phyloP scores from a whole-genome alignment of 163 green algal genomes.

The Scenedesmus sp. region DNA sequence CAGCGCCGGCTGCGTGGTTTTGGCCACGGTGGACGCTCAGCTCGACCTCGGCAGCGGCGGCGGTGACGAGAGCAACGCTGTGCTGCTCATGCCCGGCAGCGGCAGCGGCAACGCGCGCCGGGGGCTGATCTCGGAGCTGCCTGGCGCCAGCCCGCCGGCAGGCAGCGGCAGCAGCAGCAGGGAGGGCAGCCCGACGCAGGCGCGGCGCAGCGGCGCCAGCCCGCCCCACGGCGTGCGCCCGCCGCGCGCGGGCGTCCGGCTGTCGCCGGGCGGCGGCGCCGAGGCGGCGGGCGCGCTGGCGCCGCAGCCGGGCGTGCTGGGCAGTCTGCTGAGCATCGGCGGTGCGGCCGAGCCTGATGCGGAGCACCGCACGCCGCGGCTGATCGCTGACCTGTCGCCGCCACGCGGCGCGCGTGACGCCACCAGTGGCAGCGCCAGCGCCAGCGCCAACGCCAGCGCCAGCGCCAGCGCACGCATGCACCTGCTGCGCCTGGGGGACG shows the following conservation, averaged over 20 bases:
- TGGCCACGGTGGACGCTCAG: slow-evolving; percentile 30
- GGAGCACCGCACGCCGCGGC: too few relatives aligned
- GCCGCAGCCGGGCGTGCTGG: slow-evolving; percentile 1
- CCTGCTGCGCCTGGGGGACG: too few relatives aligned
- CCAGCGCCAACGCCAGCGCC: not conserved
- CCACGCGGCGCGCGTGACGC: not conserved
- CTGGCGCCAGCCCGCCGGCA: not conserved
- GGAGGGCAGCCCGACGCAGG: slow-evolving; percentile 4
- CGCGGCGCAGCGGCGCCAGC: not conserved
- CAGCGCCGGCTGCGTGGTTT: not conserved
- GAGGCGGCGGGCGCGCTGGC: not conserved
- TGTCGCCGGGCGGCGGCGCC: not conserved
- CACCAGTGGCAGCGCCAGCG: not conserved
- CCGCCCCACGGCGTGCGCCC: not conserved
- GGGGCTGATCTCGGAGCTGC: not conserved
- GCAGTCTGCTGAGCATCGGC: too few relatives aligned
- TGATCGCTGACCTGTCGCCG: not conserved
- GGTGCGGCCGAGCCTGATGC: too few relatives aligned
- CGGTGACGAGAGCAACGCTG: too few relatives aligned
- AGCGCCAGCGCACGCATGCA: slow-evolving; percentile 7
- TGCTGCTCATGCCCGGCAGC: not conserved
- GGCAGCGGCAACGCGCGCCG: not conserved
- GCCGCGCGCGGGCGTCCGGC: not conserved
- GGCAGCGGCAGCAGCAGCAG: not conserved
- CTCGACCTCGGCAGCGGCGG: not conserved